Evolutionary conservation across 352 stramenopile genomes (phyloP), one percentile per base, ranked within the genome.

Genomic region (Phytophthora constricta): DNA sequence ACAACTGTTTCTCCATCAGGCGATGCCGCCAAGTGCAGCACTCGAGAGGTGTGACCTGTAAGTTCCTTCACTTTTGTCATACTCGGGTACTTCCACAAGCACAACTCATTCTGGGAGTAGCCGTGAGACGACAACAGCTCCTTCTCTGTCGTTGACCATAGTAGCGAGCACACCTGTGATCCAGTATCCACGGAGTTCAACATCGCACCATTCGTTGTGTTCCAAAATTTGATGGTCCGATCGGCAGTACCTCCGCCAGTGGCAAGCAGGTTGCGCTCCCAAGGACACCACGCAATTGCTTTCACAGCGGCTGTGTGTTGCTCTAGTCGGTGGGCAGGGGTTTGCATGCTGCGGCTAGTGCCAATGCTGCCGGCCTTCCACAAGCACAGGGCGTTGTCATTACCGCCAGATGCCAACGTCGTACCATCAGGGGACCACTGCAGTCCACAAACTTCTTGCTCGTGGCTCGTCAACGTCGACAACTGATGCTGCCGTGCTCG

Each of bases 161-260:
- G 57, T 26, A 99, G 82, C 2, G 96, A 95, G 75, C 97, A 99
- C 10, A 99, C 97, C 69, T 99, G 97, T 14, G 90, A 98, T 52
- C 97, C 97, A 46, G 98, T 99, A 74, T 99, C 96, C 17, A 99
- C 91, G 19, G 90, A 98, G 91, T 98, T 87, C 65, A 98, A 89
- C 93, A 77, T 89, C 58, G 99, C 98, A 17, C 99, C 86, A 23
- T 91, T 98, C 16, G 81, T 82, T 11, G 95, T 95, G 76, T 99
- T 99, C 98, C 98, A 99, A 66, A 99, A 98, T 80, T 99, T 99
- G 82, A 99, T 99, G 55, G 90, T 97, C 34, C 97, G 85, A 80
- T 99, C 98, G 19, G 97, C 97, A 20, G 98, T 99, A 63, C 98
- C 98, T 28, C 97, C 98, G 52, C 98, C 98, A 11, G 95, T 98